These are phyloP conservation scores for Chenopodium quinoa DNA, from an alignment of 148 eudicot genomes.

Conservation along the genomic window DNA sequence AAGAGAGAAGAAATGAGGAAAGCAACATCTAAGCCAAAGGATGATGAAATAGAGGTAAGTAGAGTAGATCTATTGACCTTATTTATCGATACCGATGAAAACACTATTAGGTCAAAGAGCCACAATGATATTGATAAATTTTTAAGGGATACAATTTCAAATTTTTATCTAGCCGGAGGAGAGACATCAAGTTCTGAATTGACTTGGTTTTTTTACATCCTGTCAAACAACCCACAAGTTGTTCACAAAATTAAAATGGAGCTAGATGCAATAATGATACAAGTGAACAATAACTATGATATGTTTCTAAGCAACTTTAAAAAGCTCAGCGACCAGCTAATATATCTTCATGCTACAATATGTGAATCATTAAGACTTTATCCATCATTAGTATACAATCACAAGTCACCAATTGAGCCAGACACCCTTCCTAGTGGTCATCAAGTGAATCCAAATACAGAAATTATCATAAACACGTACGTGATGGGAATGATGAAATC, in stretches of 20 bases:
- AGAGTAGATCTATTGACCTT: constrained; percentile 39
- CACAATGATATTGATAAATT: background rate
- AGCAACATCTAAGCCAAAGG: constrained; percentile 1
- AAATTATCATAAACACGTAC: constrained; percentile 27
- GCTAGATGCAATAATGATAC: background rate
- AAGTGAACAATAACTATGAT: background rate
- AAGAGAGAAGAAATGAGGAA: constrained; percentile 29
- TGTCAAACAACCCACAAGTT: constrained; percentile 30
- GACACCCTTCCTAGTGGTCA: constrained; percentile 50
- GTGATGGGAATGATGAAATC: constrained; percentile 46
- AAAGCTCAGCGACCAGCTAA: constrained; percentile 28
- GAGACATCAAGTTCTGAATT: constrained; percentile 40
- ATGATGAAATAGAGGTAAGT: background rate
- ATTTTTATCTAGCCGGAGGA: constrained; percentile 35
- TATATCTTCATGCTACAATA: constrained; percentile 42
- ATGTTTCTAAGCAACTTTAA: constrained; percentile 15
- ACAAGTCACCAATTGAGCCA: constrained; percentile 26
- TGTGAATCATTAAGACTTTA: constrained; percentile 47
- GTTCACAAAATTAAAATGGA: constrained; percentile 33
- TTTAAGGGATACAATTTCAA: constrained; percentile 24
- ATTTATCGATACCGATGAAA: constrained; percentile 26
- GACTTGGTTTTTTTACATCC: constrained; percentile 40
- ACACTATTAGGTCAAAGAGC: too few species aligned
- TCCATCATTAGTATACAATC: constrained; percentile 42
- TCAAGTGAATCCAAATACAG: constrained; percentile 34